These are phyloP conservation scores for Plasmodium inui DNA, from an alignment of 169 alveolate genomes.

Conservation along the genomic window DNA sequence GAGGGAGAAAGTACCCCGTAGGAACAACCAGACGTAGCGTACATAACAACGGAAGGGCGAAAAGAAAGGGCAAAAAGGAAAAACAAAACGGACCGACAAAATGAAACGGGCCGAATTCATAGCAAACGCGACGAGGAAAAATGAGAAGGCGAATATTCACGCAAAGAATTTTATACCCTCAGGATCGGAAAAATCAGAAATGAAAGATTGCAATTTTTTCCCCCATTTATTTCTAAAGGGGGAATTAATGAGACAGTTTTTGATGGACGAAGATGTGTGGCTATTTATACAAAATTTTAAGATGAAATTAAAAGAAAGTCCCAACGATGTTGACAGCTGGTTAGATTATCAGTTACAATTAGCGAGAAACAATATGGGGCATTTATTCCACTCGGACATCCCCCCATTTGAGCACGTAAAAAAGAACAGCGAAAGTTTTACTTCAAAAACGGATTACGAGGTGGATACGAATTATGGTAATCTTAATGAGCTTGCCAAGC, in stretches of 20 bases:
- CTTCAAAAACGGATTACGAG: constrained; percentile 1
- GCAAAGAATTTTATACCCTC: background rate
- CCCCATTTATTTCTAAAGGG: constrained; percentile 59
- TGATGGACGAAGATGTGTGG: constrained; percentile 73
- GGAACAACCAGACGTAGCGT: background rate
- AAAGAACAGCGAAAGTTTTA: constrained; percentile 15
- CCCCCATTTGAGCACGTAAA: constrained; percentile 60
- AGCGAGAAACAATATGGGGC: constrained; percentile 21
- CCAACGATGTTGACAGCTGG: constrained; percentile 48
- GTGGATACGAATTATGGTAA: background rate
- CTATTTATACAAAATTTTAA: constrained; percentile 68
- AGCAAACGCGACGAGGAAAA: background rate
- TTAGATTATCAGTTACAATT: constrained; percentile 46
- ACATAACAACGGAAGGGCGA: background rate
- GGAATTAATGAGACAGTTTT: constrained; percentile 65
- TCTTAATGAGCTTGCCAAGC: background rate
- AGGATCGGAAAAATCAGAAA: constrained; percentile 19
- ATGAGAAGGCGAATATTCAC: constrained; percentile 15
- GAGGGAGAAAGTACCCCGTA: background rate
- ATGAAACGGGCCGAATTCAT: constrained; percentile 6
- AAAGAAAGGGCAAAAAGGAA: too few relatives aligned
- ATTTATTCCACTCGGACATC: constrained; percentile 24
- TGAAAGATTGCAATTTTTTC: constrained; percentile 13
- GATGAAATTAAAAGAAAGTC: constrained; percentile 60
- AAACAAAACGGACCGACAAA: background rate